Percentiles rank a stretch among this genome's conserved stretches.
Conservation (phyloP, 495 filamentous ascomycete species). For the Cairneyella variabilis region DNA sequence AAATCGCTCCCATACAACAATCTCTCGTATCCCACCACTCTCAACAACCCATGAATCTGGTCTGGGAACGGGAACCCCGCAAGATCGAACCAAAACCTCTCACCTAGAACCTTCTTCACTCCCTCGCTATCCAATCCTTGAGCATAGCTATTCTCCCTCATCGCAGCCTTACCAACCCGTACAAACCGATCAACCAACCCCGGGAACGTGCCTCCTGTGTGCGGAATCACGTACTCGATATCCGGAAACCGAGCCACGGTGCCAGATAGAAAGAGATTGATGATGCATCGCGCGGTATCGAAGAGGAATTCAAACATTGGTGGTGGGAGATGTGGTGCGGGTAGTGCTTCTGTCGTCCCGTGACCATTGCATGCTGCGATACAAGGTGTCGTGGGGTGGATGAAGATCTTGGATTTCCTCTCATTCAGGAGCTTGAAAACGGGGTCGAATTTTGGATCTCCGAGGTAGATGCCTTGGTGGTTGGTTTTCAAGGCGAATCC, state of each 20-base stretch:
- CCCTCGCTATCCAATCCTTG: slow-evolving; percentile 1
- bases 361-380: slow-evolving; percentile 1
- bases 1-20: slow-evolving; percentile 48
- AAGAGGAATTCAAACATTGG: slow-evolving; percentile 57
- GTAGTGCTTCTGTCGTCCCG: neutral
- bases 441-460: slow-evolving; percentile 37
- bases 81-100: slow-evolving; percentile 47
- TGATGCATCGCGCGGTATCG: slow-evolving; percentile 45
- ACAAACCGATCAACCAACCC: slow-evolving; percentile 40
- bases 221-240: slow-evolving; percentile 45
- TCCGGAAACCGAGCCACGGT: slow-evolving; percentile 38
- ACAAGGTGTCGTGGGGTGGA: slow-evolving; percentile 47
- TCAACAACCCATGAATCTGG: slow-evolving; percentile 34
- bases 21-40: slow-evolving; percentile 19
- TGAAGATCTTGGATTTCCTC: slow-evolving; percentile 39
- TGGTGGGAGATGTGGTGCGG: slow-evolving; percentile 32
- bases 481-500: slow-evolving; percentile 48
- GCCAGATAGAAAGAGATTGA: slow-evolving; percentile 46
- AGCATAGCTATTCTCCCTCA: neutral
- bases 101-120: slow-evolving; percentile 29
- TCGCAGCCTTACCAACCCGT: neutral
- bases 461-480: slow-evolving; percentile 47
- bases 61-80: slow-evolving; percentile 47
- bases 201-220: slow-evolving; percentile 45
- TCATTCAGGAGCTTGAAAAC: slow-evolving; percentile 37